phyloP scores from a whole-genome alignment of 306 rosid species.

The Dalbergia cultrata region DNA sequence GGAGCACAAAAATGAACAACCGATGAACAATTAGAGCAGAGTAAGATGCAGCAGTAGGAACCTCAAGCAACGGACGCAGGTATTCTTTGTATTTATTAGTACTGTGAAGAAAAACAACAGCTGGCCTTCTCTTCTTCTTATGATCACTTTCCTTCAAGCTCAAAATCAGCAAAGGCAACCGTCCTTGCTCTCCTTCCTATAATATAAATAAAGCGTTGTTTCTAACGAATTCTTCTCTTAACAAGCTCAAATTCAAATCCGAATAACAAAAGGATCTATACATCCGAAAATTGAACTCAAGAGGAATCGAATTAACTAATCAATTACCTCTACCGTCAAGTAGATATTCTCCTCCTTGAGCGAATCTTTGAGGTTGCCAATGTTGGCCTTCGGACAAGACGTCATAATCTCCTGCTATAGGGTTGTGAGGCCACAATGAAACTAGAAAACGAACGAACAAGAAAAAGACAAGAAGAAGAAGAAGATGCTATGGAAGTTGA shows the following conservation, averaged over 20 bases:
- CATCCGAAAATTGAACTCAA: background rate
- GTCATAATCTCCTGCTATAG: slow-evolving; percentile 57
- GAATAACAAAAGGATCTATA: background rate
- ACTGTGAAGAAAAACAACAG: slow-evolving; percentile 80
- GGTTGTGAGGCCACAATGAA: background rate
- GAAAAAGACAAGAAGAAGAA: too few species aligned
- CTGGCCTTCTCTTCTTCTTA: slow-evolving; percentile 60
- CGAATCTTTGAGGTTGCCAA: slow-evolving; percentile 56
- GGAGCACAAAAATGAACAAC: background rate
- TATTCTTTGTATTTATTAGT: slow-evolving; percentile 74
- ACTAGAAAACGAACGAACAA: background rate
- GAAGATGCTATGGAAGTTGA: background rate
- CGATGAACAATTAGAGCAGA: background rate
- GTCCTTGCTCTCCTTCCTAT: slow-evolving; percentile 94
- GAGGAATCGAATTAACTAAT: background rate
- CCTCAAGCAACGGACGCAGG: slow-evolving; percentile 88
- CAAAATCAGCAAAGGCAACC: slow-evolving; percentile 77
- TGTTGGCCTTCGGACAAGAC: slow-evolving; percentile 67
- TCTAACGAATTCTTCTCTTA: slow-evolving; percentile 15
- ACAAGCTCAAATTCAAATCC: slow-evolving; percentile 15
- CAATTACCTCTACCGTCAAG: slow-evolving; percentile 70
- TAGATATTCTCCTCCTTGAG: slow-evolving; percentile 80
- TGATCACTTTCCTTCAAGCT: slow-evolving; percentile 68
- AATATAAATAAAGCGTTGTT: slow-evolving; percentile 18
- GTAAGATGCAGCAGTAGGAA: slow-evolving; percentile 28